These are phyloP conservation scores for Ogataea sp. DNA, from an alignment of 805 yeast species.

Conservation along the genomic window DNA sequence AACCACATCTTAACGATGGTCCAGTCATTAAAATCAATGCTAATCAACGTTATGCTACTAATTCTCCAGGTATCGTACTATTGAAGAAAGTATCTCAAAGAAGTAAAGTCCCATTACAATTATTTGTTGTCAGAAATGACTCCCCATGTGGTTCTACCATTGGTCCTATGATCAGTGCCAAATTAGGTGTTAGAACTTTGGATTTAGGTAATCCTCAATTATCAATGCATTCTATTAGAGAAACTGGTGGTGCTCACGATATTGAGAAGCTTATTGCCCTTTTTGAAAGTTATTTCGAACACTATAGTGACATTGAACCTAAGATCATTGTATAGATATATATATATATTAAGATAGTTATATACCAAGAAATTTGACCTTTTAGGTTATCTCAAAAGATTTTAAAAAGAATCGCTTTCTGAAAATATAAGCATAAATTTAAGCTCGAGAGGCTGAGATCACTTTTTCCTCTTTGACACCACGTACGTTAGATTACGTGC, in stretches of 20 bases:
- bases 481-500: no score
- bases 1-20: constrained; percentile 78
- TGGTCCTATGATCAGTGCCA: constrained; percentile 88
- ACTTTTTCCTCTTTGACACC: no score
- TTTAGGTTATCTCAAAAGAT: background rate
- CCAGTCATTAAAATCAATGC: constrained; percentile 94
- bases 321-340: constrained; percentile 26
- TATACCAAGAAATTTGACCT: background rate
- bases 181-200: constrained; percentile 77
- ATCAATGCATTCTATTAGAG: constrained; percentile 91
- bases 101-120: constrained; percentile 74
- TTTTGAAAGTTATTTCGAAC: constrained; percentile 54
- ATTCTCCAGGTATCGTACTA: constrained; percentile 80
- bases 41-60: constrained; percentile 91
- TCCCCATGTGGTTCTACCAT: constrained; percentile 95
- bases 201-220: constrained; percentile 90
- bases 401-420: no score
- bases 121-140: constrained; percentile 89
- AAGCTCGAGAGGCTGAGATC: no score
- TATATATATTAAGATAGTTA: background rate
- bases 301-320: constrained; percentile 31
- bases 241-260: constrained; percentile 80
- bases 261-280: constrained; percentile 52
- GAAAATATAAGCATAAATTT: no score
- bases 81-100: constrained; percentile 61